Evolutionary conservation across 208 protist genomes (phyloP).

Genomic region (Angomonas desouzai): DNA sequence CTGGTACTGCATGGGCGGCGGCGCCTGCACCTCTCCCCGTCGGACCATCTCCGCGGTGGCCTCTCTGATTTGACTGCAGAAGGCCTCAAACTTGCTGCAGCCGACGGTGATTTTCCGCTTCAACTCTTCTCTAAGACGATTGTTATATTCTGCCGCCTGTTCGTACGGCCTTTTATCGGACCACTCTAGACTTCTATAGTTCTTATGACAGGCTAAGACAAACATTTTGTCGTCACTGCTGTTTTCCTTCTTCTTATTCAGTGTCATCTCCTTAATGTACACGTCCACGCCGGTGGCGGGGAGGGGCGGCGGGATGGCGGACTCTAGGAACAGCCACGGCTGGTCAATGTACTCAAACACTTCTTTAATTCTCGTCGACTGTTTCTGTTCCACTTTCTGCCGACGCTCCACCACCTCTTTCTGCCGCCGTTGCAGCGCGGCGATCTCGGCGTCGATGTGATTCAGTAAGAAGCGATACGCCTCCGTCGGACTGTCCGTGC

Average conservation of each 20-base stretch:
- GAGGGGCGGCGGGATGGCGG: slow-evolving; percentile 40
- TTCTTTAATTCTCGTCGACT: slow-evolving; percentile 49
- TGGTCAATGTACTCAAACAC: slow-evolving; percentile 67
- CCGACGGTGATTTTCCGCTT: slow-evolving; percentile 47
- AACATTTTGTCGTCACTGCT: slow-evolving; percentile 53
- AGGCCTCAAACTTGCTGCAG: slow-evolving; percentile 63
- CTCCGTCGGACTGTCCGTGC: slow-evolving; percentile 30
- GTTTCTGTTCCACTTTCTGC: slow-evolving; percentile 30
- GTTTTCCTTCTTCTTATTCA: slow-evolving; percentile 17
- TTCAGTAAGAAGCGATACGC: slow-evolving; percentile 72
- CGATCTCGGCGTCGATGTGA: slow-evolving; percentile 80
- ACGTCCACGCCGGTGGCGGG: slow-evolving; percentile 65
- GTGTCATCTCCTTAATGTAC: slow-evolving; percentile 67
- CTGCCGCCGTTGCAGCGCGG: slow-evolving; percentile 54
- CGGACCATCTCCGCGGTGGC: slow-evolving; percentile 58
- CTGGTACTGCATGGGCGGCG: background rate
- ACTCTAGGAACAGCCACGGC: slow-evolving; percentile 62
- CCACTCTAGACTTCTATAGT: slow-evolving; percentile 42
- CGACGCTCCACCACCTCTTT: slow-evolving; percentile 38
- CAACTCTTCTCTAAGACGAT: slow-evolving; percentile 44
- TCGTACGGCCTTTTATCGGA: slow-evolving; percentile 56
- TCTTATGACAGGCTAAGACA: slow-evolving; percentile 54
- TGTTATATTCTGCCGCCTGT: slow-evolving; percentile 58
- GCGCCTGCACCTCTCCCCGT: background rate
- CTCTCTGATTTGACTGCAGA: slow-evolving; percentile 46